These are phyloP conservation scores for Fraxinus ornus DNA, from an alignment of 305 asterid genomes.

Conservation along the genomic window DNA sequence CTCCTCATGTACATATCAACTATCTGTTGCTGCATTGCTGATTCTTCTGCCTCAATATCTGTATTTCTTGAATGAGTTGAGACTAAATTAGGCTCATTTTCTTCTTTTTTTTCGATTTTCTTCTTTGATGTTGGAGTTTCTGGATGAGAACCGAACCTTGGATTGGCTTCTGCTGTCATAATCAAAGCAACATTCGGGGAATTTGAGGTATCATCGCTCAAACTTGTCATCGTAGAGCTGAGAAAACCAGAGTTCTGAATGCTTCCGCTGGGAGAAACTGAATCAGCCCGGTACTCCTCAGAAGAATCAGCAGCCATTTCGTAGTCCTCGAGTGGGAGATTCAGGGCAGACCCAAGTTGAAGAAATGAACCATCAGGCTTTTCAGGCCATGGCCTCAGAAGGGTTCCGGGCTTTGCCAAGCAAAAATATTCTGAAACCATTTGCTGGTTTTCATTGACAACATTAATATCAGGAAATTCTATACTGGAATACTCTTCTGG, in stretches of 20 bases:
- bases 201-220: constrained; percentile 39
- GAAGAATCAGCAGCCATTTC: constrained; percentile 54
- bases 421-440: constrained; percentile 56
- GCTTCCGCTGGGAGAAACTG: constrained; percentile 37
- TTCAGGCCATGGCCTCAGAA: constrained; percentile 37
- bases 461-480: constrained; percentile 52
- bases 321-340: constrained; percentile 41
- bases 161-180: not conserved
- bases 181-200: not conserved
- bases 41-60: constrained; percentile 47
- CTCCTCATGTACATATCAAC: constrained; percentile 71
- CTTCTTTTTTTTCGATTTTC: constrained; percentile 15
- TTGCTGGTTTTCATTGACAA: constrained; percentile 41
- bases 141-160: not conserved
- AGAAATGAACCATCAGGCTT: constrained; percentile 55
- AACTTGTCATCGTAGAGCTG: constrained; percentile 59
- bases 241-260: constrained; percentile 44
- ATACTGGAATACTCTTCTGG: constrained; percentile 48
- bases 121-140: constrained; percentile 32
- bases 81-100: constrained; percentile 5
- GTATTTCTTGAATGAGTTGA: constrained; percentile 33
- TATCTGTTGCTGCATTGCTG: constrained; percentile 57
- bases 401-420: constrained; percentile 33
- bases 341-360: constrained; percentile 44
- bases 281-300: constrained; percentile 28